Percentiles rank a stretch among this genome's conserved stretches.
Conservation (phyloP, 306 rosid species). For the Cercis canadensis region DNA sequence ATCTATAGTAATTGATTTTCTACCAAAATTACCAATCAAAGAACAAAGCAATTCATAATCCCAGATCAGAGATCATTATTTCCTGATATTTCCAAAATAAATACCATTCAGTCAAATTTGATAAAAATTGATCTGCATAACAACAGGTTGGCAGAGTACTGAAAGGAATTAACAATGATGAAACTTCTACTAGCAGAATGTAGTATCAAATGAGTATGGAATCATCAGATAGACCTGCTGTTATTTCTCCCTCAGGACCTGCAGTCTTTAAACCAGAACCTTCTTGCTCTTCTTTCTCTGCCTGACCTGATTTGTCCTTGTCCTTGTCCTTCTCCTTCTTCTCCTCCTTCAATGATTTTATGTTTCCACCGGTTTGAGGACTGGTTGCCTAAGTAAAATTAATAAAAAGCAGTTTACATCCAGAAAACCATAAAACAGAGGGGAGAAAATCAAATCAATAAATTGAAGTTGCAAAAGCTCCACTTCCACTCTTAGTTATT, state of each 20-base stretch:
- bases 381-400: conserved; percentile 69
- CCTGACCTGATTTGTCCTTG: conserved; percentile 67
- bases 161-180: background rate
- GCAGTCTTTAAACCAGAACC: conserved; percentile 91
- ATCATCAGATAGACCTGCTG: conserved; percentile 75
- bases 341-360: conserved; percentile 90
- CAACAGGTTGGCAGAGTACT: background rate
- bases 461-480: conserved; percentile 8
- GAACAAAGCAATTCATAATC: no score
- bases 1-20: no score
- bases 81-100: no score
- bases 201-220: background rate
- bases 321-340: conserved; percentile 57
- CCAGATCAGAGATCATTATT: no score
- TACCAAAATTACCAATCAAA: no score
- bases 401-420: conserved; percentile 28
- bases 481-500: background rate
- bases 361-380: conserved; percentile 93
- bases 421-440: conserved; percentile 23
- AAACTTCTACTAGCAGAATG: conserved; percentile 16
- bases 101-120: conserved; percentile 17
- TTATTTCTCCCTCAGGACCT: conserved; percentile 96
- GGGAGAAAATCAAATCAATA: background rate
- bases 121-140: conserved; percentile 11
- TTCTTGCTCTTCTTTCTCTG: conserved; percentile 82